phyloP scores from a whole-genome alignment of 2,329 filamentous ascomycete species.

The Monosporascus ibericus region DNA sequence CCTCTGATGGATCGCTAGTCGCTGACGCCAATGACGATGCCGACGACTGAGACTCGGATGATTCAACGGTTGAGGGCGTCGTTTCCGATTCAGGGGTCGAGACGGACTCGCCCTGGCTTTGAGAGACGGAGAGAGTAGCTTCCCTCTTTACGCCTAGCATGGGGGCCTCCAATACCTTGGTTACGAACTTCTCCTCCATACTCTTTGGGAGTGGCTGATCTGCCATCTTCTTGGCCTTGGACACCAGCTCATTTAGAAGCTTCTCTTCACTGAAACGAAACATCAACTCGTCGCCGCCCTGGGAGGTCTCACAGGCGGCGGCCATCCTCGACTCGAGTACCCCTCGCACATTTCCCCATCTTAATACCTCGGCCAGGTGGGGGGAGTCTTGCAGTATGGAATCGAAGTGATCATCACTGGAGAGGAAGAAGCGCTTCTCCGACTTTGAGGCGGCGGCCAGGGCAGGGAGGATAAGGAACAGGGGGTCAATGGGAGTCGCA shows the following conservation, averaged over 20 bases:
- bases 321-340: constrained; percentile 61
- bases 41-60: constrained; percentile 38
- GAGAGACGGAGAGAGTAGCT: constrained; percentile 19
- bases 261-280: constrained; percentile 72
- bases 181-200: constrained; percentile 81
- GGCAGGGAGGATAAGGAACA: constrained; percentile 77
- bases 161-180: constrained; percentile 68
- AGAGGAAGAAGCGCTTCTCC: constrained; percentile 58
- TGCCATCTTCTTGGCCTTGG: constrained; percentile 68
- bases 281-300: constrained; percentile 79
- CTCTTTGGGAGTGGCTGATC: constrained; percentile 62
- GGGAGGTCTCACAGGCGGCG: constrained; percentile 72
- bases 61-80: constrained; percentile 23
- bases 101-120: constrained; percentile 5
- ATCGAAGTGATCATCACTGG: constrained; percentile 68
- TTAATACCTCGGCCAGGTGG: constrained; percentile 54
- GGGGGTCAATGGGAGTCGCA: constrained; percentile 74
- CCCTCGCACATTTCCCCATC: constrained; percentile 37
- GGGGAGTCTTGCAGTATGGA: constrained; percentile 46
- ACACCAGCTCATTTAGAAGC: constrained; percentile 56
- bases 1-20: constrained; percentile 30
- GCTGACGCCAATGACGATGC: constrained; percentile 28
- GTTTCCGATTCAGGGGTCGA: constrained; percentile 16
- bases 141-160: constrained; percentile 62
- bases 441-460: constrained; percentile 45